A percentile compares a stretch with the other conserved stretches of the same genome.
phyloP scores from a whole-genome alignment of 306 rosid genomes.

The Betula pendula region DNA sequence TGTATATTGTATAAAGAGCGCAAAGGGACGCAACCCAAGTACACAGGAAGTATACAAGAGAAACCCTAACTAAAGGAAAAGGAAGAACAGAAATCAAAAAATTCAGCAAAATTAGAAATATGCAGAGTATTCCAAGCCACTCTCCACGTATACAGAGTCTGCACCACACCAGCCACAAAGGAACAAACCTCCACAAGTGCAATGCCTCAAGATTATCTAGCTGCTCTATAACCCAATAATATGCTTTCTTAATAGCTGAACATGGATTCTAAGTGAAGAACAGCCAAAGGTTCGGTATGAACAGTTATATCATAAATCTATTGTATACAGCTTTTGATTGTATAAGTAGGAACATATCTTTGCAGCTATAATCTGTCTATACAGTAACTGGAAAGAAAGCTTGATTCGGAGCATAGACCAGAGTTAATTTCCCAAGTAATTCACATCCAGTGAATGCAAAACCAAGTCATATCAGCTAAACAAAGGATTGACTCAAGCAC shows the following conservation, averaged over 20 bases:
- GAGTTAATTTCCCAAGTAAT: neutral
- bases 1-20: too few relatives aligned
- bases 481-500: constrained; percentile 7
- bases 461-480: constrained; percentile 6
- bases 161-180: too few relatives aligned
- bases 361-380: neutral
- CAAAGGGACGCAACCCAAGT: too few relatives aligned
- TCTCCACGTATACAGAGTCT: too few relatives aligned
- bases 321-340: neutral
- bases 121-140: too few relatives aligned
- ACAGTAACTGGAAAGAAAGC: neutral
- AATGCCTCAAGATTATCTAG: too few relatives aligned
- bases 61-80: too few relatives aligned
- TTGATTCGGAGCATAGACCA: neutral
- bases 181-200: too few relatives aligned
- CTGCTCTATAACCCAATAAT: neutral
- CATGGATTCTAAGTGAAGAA: neutral
- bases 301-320: neutral
- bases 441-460: constrained; percentile 3
- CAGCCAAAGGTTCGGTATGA: neutral
- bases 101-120: too few relatives aligned
- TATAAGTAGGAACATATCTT: neutral
- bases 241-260: neutral
- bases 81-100: too few relatives aligned
- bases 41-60: too few relatives aligned